Evolutionary conservation across 2,329 filamentous ascomycete species (phyloP), one percentile per base, ranked within the genome.

Genomic region (Penicillium thymicola): DNA sequence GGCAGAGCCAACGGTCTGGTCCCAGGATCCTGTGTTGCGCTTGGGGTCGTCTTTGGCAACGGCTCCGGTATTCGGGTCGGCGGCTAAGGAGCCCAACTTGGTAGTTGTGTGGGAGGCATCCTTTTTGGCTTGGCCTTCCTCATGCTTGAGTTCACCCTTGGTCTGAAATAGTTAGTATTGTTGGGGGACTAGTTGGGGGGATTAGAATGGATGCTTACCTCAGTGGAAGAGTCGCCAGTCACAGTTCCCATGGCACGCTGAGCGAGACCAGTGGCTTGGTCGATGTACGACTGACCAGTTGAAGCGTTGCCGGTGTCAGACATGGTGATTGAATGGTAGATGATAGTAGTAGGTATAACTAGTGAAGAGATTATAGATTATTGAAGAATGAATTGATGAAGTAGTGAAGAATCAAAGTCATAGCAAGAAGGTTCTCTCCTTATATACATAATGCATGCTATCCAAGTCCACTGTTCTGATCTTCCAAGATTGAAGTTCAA

Each of bases 1-100:
- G 42, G 87, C 87, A 1, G 88, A 84, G 51, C 92, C 93, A n/a
- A 92, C 70, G 5, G 91, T 96, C 78, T 97, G 92, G 79, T 96
- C 90, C 86, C 89, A 95, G 18, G 82, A 81, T 42, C 93, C 92
- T 18, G 84, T 72, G 23, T 81, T 78, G 62, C 92, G 89, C 72
- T 93, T 80, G 11, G 86, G 79, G 74, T 90, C 81, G 74, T 96
- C 90, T 64, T 84, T 81, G 60, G 87, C 82, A 47, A 89, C 79
- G 36, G 86, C 88, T 46, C 90, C 90, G 0, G 85, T 83, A 49
- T 86, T 79, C 11, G 87, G 87, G 56, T 72, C 70, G 0, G 89
- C 81, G 25, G 87, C 85, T 71, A 87, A 79, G 58, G 88, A 86
- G 5, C 89, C 91, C n/a, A 88, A 72, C 73, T 91, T 93, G 63